A percentile compares a stretch with the other conserved stretches of the same genome.
Conservation (phyloP, 1,139 yeast genomes). For the Taphrina populina region DNA sequence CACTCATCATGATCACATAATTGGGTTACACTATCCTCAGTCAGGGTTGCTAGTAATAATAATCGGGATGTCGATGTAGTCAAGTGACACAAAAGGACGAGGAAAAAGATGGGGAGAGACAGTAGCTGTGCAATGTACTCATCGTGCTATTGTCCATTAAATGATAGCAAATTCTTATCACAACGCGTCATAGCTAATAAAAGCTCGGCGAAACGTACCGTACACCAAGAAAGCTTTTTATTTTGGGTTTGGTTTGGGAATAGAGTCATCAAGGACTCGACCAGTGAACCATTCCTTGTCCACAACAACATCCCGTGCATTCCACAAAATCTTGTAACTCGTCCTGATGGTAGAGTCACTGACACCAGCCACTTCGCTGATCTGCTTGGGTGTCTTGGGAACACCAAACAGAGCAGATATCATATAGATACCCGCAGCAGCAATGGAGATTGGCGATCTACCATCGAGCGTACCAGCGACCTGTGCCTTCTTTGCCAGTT, state of each 20-base stretch:
- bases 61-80: no score
- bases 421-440: slow-evolving; percentile 96
- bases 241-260: slow-evolving; percentile 26
- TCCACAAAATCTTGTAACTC: slow-evolving; percentile 78
- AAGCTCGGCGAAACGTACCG: no score
- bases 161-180: no score
- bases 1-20: no score
- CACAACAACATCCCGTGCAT: slow-evolving; percentile 31
- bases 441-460: slow-evolving; percentile 93
- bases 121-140: no score
- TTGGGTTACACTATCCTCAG: no score
- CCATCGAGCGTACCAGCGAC: slow-evolving; percentile 95
- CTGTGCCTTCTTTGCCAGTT: slow-evolving; percentile 83
- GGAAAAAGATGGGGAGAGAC: no score
- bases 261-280: slow-evolving; percentile 12
- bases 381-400: slow-evolving; percentile 64
- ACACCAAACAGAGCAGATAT: slow-evolving; percentile 79
- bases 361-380: slow-evolving; percentile 94
- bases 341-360: slow-evolving; percentile 97
- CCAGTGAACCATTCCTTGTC: slow-evolving; percentile 30
- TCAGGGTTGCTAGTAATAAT: no score
- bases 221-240: no score
- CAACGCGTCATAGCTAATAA: no score
- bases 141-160: no score
- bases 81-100: no score